Evolutionary conservation across 495 filamentous ascomycete genomes (phyloP), one percentile per base, ranked within the genome.

Genomic region (Massariosphaeria phaeospora): DNA sequence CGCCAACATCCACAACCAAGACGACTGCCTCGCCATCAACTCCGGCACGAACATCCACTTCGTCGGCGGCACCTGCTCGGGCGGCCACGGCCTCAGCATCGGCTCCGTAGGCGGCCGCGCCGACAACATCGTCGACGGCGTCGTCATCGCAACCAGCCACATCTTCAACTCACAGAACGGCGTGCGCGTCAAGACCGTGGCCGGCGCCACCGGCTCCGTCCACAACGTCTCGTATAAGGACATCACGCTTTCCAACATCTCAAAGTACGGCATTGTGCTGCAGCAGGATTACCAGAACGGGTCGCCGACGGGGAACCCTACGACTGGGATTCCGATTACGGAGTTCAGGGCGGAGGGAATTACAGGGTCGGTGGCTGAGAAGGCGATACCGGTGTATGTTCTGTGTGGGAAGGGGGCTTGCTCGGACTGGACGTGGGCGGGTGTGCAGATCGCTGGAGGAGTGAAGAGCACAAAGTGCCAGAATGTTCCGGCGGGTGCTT

Each of bases 281-380:
- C 69, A 86, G 69, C 84, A 87, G 68, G 82, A 85, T 66, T 87
- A 86, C 61, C 67, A 79, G 71, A 83, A 83, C 55, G 82, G 81
- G 30, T 70, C 69, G 58, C 80, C 76, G 2, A 82, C 77, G 23
- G 81, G 81, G n/a, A 78, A 49, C 2, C 77, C 83, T 15, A 83
- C 83, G 2, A 75, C 61, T 35, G 81, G 83, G 18, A 76, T 86
- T 23, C 75, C 78, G 2, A 84, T 86, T 57, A 83, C 79, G 12
- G 73, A 71, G 27, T 57, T 86, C 9, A 80, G 74, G 11, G 48
- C 86, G n/a, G 47, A 65, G 17, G 69, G 69, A 44, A 69, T 85
- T 18, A 74, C 68, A 0, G 84, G 83, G 2, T 71, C 70, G 12
- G 77, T 82, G 11, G 50, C 60, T 18, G 66, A 56, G 45, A 61